Conservation (phyloP, 1,139 yeast species). For the Zygosaccharomyces sapae region DNA sequence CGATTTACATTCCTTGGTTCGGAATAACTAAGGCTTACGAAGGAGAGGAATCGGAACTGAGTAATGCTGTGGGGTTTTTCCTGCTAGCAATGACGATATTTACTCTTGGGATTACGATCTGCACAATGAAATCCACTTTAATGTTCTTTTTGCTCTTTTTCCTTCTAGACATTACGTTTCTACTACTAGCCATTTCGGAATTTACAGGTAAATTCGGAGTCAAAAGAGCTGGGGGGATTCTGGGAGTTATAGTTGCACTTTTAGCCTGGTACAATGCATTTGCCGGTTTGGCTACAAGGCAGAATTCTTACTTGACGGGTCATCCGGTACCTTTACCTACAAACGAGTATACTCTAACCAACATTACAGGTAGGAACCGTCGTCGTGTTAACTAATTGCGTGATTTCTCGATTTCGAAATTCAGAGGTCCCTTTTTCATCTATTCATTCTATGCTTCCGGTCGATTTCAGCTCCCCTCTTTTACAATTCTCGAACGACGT, state of each 20-base stretch:
- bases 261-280: constrained; percentile 73
- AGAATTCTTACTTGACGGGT: constrained; percentile 57
- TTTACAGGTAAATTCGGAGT: constrained; percentile 41
- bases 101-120: constrained; percentile 54
- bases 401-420: background rate
- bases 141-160: constrained; percentile 61
- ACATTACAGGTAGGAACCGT: background rate
- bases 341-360: constrained; percentile 14
- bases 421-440: too few relatives aligned
- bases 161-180: constrained; percentile 56
- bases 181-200: constrained; percentile 62
- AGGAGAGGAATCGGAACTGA: constrained; percentile 37
- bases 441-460: too few relatives aligned
- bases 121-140: constrained; percentile 65
- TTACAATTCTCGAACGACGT: too few relatives aligned
- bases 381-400: background rate
- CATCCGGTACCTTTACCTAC: constrained; percentile 51
- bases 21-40: constrained; percentile 52
- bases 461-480: too few relatives aligned
- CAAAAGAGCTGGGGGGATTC: constrained; percentile 60
- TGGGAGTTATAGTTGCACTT: constrained; percentile 63
- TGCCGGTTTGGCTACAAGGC: constrained; percentile 65
- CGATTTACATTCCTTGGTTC: constrained; percentile 57
- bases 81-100: constrained; percentile 65
- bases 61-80: constrained; percentile 55